Evolutionary conservation across 179 eudicot genomes (phyloP), one percentile per base, ranked within the genome.

Genomic region (Dionaea muscipula): DNA sequence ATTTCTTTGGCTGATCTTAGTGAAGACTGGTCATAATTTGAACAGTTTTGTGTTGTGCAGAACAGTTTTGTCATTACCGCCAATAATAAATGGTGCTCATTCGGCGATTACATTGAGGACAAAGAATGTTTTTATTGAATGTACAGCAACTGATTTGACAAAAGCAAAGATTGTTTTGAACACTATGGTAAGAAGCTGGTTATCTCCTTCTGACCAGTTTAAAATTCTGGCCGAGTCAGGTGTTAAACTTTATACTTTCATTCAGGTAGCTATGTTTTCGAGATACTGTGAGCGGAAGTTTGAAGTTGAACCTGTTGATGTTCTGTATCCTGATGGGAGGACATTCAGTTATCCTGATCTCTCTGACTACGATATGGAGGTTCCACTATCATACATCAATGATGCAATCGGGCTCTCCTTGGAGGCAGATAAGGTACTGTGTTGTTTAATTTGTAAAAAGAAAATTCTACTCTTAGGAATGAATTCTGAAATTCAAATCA

Each of bases 141-240:
- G 95, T 65, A 91, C 98, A 47, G 98, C 96, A 67, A 91, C 94
- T 25, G 98, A 91, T 76, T 71, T 87, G 75, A 88, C 94, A 2
- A 91, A 85, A 70, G 98, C 96, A 62, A 84, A 82, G 17, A 79
- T 84, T 74, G 98, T 91, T 48, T 72, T 91, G 65, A 87, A 91
- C 74, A 91, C 98, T 56, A 68, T 91, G 85, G 98, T 91, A 63
- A 59, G 61, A 45, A 38, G 2, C 26, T 13, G 15, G 33, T 26
- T 27, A 19, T 13, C 60, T 57, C 3, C 23, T 24, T 14, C 9
- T 65, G 0, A 12, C 8, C 36, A 18, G 26, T 53, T 55, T 28
- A 56, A 59, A 65, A 22, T 31, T 55, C 16, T 43, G 4, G 14
- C 40, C 45, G 59, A 5, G 28, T 7, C 56, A 28, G 47, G 56